Evolutionary conservation across 2,329 filamentous ascomycete genomes (phyloP).

Genomic region (Monilinia fructigena): DNA sequence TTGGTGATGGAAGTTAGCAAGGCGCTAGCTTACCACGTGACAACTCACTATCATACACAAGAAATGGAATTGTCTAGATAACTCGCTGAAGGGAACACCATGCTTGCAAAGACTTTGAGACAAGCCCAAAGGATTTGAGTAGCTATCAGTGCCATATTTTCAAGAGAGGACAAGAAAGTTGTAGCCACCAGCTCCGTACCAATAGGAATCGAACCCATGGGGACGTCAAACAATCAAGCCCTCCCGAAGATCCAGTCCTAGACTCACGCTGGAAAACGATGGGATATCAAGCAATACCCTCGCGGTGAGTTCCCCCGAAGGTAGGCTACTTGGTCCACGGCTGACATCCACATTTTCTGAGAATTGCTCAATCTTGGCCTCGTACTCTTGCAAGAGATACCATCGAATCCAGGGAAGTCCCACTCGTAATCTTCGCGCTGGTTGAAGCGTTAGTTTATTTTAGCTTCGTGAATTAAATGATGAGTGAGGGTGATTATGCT

Average conservation of each 20-base stretch:
- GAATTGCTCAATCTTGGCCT: neutral
- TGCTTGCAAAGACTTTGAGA: neutral
- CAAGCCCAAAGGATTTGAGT: neutral
- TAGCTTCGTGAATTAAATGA: neutral
- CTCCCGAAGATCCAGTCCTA: neutral
- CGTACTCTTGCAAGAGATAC: constrained; percentile 8
- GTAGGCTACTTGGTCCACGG: neutral
- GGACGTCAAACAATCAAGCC: neutral
- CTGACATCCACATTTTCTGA: constrained; percentile 5
- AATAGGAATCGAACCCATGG: neutral
- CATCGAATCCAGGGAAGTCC: constrained; percentile 11
- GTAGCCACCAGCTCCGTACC: neutral
- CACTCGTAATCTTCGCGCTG: constrained; percentile 16
- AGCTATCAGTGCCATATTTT: neutral
- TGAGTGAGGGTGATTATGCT: neutral
- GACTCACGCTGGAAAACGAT: neutral
- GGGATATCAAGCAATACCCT: constrained; percentile 18
- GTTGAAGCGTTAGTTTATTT: constrained; percentile 8
- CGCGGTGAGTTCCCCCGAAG: neutral
- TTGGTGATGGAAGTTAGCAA: constrained; percentile 9
- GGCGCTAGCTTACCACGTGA: constrained; percentile 14
- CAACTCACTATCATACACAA: neutral
- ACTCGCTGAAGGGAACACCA: neutral
- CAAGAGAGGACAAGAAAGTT: neutral
- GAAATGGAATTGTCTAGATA: neutral